Evolutionary conservation across 108 stramenopile genomes (phyloP).

Genomic region (Cyclotella atomus): DNA sequence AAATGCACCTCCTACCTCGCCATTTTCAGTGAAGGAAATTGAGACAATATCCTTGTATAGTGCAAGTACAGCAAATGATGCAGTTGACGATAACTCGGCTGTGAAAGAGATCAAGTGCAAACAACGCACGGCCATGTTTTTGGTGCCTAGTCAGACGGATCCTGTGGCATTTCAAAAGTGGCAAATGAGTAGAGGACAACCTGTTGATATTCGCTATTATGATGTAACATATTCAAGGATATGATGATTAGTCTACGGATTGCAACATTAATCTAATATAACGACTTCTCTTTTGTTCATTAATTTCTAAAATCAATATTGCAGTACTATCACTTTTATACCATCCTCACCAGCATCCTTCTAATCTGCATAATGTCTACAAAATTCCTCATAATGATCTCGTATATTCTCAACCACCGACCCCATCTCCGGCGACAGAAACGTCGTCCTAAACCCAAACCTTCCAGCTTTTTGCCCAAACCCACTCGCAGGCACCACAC

Average conservation of each 20-base stretch:
- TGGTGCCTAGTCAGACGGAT: slow-evolving; percentile 77
- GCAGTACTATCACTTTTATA: too few species aligned
- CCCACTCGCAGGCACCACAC: slow-evolving; percentile 95
- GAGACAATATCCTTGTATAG: slow-evolving; percentile 82
- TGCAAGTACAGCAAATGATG: slow-evolving; percentile 22
- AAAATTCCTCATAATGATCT: slow-evolving; percentile 84
- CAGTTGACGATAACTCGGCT: slow-evolving; percentile 21
- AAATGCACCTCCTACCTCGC: slow-evolving; percentile 11
- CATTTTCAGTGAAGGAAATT: slow-evolving; percentile 75
- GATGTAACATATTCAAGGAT: slow-evolving; percentile 66
- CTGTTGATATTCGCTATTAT: slow-evolving; percentile 83
- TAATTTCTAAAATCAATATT: too few species aligned
- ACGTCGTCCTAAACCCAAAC: slow-evolving; percentile 96
- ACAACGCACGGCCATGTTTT: slow-evolving; percentile 79
- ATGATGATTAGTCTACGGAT: neutral
- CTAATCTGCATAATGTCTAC: slow-evolving; percentile 60
- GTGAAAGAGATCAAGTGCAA: slow-evolving; percentile 54
- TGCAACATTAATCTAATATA: too few species aligned
- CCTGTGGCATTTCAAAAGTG: slow-evolving; percentile 74
- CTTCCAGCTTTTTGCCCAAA: slow-evolving; percentile 95
- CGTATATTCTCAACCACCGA: slow-evolving; percentile 74
- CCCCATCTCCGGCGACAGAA: slow-evolving; percentile 89
- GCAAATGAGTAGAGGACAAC: slow-evolving; percentile 68
- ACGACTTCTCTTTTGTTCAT: too few species aligned
- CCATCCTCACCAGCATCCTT: too few species aligned